Conservation (phyloP, 2,329 filamentous ascomycete genomes). For the Beauveria asiatica region DNA sequence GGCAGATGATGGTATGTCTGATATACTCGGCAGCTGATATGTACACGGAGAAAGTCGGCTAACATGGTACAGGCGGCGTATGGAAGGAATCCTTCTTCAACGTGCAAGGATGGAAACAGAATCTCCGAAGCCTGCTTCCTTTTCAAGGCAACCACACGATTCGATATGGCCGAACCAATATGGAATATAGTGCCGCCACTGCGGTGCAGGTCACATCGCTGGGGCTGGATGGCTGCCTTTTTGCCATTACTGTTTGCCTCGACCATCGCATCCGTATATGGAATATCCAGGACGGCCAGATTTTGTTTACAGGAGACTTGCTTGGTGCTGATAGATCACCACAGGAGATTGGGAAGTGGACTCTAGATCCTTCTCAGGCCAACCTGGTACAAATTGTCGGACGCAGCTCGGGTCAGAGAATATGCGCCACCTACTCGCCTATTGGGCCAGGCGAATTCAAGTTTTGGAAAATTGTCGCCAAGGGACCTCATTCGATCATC, state of each 20-base stretch:
- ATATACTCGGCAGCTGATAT: neutral
- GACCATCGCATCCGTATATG: slow-evolving; percentile 86
- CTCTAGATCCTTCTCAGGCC: slow-evolving; percentile 69
- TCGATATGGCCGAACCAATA: slow-evolving; percentile 52
- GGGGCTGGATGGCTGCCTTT: slow-evolving; percentile 41
- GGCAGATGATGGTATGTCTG: slow-evolving; percentile 35
- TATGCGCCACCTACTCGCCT: slow-evolving; percentile 78
- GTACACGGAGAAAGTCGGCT: neutral
- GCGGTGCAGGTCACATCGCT: slow-evolving; percentile 49
- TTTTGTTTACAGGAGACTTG: slow-evolving; percentile 70
- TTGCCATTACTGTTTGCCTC: slow-evolving; percentile 72
- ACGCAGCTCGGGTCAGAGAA: slow-evolving; percentile 39
- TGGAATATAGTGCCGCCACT: slow-evolving; percentile 60
- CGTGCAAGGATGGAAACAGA: slow-evolving; percentile 62
- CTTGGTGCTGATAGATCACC: slow-evolving; percentile 57
- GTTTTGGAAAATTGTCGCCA: slow-evolving; percentile 70
- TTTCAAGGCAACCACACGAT: slow-evolving; percentile 58
- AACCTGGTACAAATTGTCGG: slow-evolving; percentile 69
- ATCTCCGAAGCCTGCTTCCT: slow-evolving; percentile 56
- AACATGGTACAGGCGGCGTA: slow-evolving; percentile 17
- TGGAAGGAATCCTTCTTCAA: slow-evolving; percentile 71
- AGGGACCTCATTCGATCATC: slow-evolving; percentile 53
- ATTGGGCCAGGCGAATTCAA: slow-evolving; percentile 86
- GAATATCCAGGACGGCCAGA: slow-evolving; percentile 74
- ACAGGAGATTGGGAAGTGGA: slow-evolving; percentile 63